Evolutionary conservation across 495 filamentous ascomycete genomes (phyloP), one percentile per base, ranked within the genome.

Genomic region (Parachaetomium inaequale): DNA sequence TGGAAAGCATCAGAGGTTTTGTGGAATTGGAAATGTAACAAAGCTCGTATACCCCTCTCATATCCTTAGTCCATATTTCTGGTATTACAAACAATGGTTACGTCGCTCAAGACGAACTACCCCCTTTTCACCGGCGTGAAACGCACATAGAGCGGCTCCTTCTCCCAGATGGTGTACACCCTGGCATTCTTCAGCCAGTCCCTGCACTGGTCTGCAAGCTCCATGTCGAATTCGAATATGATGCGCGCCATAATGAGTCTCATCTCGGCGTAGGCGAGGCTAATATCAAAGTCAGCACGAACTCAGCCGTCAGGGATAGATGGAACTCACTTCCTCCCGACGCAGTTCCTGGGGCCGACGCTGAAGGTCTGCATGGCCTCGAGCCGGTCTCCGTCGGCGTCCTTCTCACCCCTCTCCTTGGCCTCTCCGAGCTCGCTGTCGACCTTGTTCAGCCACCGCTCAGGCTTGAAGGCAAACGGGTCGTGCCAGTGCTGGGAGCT

Each of bases 181-280:
- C 61, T 58, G 46, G 75, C 72, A 11, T 70, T 66, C 17, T 65
- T 56, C 26, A 79, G 53, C 79, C 79, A 80, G 47, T 78, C 72
- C 21, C 72, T 62, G 38, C 75, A 76, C 25, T 81, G 70, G 15
- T 79, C 70, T 3, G 62, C 63, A 31, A 85, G 69, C 56, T 70
- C 70, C 68, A 84, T 66, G 51, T 85, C 82, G 59, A 82, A 87
- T 19, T 73, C 79, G 73, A 75, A 87, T 0, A 85, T 50, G 10
- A 87, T 54, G 32, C 77, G 79, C 0, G 81, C 72, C 5, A 88
- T 66, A 25, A 87, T 79, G n/a, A 73, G 52, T 7, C 70, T 64
- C 68, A 74, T 75, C 32, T 73, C 69, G 38, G 71, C 69, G 40
- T 78, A 83, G 11, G 85, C 83, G 47, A 85, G 61, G 79, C 81